phyloP scores from a whole-genome alignment of 305 asterid species.

The Withania somnifera region DNA sequence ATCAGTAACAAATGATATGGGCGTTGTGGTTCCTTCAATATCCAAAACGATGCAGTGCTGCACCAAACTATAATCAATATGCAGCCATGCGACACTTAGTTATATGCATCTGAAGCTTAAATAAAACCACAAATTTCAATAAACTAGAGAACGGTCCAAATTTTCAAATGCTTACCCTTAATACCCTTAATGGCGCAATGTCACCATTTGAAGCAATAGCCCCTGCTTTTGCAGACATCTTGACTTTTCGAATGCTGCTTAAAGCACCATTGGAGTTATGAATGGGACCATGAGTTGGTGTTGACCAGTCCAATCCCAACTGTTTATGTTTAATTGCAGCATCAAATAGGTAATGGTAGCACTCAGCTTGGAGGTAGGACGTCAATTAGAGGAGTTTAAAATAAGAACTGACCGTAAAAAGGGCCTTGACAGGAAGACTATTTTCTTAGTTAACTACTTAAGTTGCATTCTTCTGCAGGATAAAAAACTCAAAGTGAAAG shows the following conservation, averaged over 20 bases:
- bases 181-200: slow-evolving; percentile 49
- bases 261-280: slow-evolving; percentile 23
- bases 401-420: not conserved
- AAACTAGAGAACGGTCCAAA: not conserved
- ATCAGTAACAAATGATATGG: slow-evolving; percentile 84
- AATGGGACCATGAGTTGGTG: slow-evolving; percentile 74
- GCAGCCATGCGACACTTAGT: not conserved
- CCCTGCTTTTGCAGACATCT: slow-evolving; percentile 28
- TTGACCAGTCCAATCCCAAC: slow-evolving; percentile 72
- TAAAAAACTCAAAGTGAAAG: too few relatives aligned
- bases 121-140: not conserved
- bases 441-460: too few relatives aligned
- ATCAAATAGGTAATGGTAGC: slow-evolving; percentile 78
- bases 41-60: slow-evolving; percentile 87
- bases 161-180: slow-evolving; percentile 34
- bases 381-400: not conserved
- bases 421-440: too few relatives aligned
- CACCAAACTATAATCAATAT: slow-evolving; percentile 6
- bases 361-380: slow-evolving; percentile 46
- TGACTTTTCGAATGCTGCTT: slow-evolving; percentile 14
- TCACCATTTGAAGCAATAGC: slow-evolving; percentile 21
- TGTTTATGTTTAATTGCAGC: slow-evolving; percentile 85
- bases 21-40: slow-evolving; percentile 98
- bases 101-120: not conserved
- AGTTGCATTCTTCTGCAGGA: not conserved